These are phyloP conservation scores for Suillus fuscotomentosus DNA, from an alignment of 768 basidiomycete genomes.

Conservation along the genomic window DNA sequence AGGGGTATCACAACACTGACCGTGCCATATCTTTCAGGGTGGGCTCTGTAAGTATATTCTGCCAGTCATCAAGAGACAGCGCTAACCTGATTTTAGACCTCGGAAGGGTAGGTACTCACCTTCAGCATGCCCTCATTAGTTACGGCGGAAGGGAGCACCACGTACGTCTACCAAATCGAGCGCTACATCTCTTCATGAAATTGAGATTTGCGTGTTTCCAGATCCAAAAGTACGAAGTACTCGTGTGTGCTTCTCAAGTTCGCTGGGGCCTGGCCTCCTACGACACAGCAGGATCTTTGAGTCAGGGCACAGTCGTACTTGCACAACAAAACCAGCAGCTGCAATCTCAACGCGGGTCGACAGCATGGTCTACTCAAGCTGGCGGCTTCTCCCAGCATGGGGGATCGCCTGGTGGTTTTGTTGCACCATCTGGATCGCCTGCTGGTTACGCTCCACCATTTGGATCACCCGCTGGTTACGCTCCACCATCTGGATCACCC, in stretches of 20 bases:
- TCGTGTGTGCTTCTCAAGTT: slow-evolving; percentile 4
- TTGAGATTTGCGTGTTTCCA: not conserved
- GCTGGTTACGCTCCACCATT: too few relatives aligned
- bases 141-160: slow-evolving; percentile 5
- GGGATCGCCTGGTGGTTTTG: not conserved
- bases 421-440: not conserved
- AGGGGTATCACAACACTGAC: not conserved
- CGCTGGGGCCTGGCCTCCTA: slow-evolving; percentile 4
- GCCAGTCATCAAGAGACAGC: not conserved
- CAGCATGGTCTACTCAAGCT: slow-evolving; percentile 1
- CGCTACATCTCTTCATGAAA: too few relatives aligned
- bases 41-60: slow-evolving; percentile 23
- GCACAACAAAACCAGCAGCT: slow-evolving; percentile 14
- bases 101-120: slow-evolving; percentile 1
- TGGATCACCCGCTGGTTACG: too few relatives aligned
- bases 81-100: not conserved
- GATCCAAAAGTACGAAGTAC: slow-evolving; percentile 3
- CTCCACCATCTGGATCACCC: too few relatives aligned
- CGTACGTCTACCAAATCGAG: not conserved
- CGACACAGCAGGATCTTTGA: slow-evolving; percentile 11
- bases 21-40: slow-evolving; percentile 12
- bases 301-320: slow-evolving; percentile 31
- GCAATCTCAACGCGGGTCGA: slow-evolving; percentile 9
- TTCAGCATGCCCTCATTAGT: slow-evolving; percentile 1
- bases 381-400: slow-evolving; percentile 19